Evolutionary conservation across 2,329 filamentous ascomycete species (phyloP), one percentile per base, ranked within the genome.

Genomic region (Colletotrichum chlorophyti): DNA sequence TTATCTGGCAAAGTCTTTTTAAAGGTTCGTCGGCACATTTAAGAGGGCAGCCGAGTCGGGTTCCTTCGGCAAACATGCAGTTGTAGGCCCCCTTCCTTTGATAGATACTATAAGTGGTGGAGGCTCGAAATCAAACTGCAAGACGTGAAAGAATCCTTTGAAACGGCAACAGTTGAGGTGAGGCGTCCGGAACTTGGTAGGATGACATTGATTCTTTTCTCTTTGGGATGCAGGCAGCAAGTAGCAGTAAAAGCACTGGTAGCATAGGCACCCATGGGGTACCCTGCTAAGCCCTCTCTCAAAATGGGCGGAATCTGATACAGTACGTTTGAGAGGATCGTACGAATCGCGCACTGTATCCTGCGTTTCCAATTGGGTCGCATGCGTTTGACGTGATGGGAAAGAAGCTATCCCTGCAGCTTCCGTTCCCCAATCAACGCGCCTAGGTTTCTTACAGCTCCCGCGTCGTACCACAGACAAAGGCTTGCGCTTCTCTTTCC

Each of bases 1-100:
- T 95, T 68, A 97, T 99, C 64, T 99, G 95, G 96, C 93, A 99
- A 78, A 97, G 91, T 70, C 79, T 99, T 40, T 99, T 97, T 77
- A 93, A 96, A 68, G 94, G 94, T 46, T 97, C 93, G 9, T 89
- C 92, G 52, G 96, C 95, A 32, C 95, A 99, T 78, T 79, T 99
- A 60, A 84, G 86, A 64, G 83, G 84, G 11, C 79, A 74, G 1
- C 71, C 73, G 5, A 76, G 69, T 46, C 71, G 77, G 59, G 71
- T 66, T 23, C 74, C 75, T 19, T 74, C 74, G 4, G 71, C 72
- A 42, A 75, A 74, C 53, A 65, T 82, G 29, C 79, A 81, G 38
- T 45, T 68, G 23, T 68, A 63, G 54, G 34, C 37, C 31, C n/a
- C n/a, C 24, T 19, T 40, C 14, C 19, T 11, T 29, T 26, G 26